Conservation (phyloP, 495 filamentous ascomycete species). For the Hypoxylon rickii region DNA sequence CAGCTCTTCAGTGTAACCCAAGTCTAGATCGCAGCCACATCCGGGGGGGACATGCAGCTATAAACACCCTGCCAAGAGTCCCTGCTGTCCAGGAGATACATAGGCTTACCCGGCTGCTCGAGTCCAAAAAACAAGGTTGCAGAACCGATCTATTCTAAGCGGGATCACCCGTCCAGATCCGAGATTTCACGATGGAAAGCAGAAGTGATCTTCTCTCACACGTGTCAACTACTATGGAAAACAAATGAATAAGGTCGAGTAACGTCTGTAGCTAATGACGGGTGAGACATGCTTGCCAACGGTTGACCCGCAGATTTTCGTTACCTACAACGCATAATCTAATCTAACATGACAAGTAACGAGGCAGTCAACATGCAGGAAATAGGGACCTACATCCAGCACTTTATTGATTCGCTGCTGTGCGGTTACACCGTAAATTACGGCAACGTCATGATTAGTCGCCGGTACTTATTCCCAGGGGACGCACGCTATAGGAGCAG, state of each 20-base stretch:
- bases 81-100: too few species aligned
- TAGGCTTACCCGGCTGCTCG: too few species aligned
- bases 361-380: slow-evolving; percentile 5
- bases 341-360: neutral
- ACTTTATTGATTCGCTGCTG: neutral
- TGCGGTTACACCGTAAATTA: slow-evolving; percentile 20
- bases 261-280: slow-evolving; percentile 2
- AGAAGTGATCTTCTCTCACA: slow-evolving; percentile 12
- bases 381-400: slow-evolving; percentile 19
- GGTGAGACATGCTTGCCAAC: slow-evolving; percentile 4
- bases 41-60: slow-evolving; percentile 7
- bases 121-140: too few species aligned
- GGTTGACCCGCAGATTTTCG: neutral
- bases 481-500: neutral
- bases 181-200: slow-evolving; percentile 1
- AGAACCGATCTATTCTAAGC: slow-evolving; percentile 15
- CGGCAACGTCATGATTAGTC: slow-evolving; percentile 19
- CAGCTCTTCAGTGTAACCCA: slow-evolving; percentile 20
- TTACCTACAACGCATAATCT: too few species aligned
- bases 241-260: neutral
- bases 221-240: slow-evolving; percentile 1
- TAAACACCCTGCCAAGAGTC: too few species aligned
- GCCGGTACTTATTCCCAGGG: slow-evolving; percentile 6
- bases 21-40: slow-evolving; percentile 24
- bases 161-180: slow-evolving; percentile 22